Base-by-base conservation (phyloP, 1,139 yeast genomes). In the Pichia sp. region DNA sequence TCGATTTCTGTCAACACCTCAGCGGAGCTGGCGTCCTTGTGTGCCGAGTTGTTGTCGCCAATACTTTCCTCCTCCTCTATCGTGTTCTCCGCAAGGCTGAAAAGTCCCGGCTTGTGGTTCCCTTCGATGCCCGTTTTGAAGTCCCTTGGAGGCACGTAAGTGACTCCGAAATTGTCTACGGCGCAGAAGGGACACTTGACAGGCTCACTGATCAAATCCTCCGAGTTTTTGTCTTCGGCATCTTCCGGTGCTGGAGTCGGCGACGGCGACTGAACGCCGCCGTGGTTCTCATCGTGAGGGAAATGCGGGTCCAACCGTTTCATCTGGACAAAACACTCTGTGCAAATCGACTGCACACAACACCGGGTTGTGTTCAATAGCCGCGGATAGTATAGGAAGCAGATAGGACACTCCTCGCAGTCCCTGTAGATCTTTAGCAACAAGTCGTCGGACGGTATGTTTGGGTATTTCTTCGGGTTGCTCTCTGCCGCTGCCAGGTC, bases 321-420 rank as follows among this genome's bases (percentile, higher is more conserved):
- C 67, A 93, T 90, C 69, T 92, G 98, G 8, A 92, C 97, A 78
- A 93, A 93, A 69, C 99, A 93, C 71, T 93, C 99, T 1, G 97
- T 81, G 71, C 99, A 93, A 26, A 93, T 90, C 2, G 96, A 93
- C 69, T 93, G 98, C 51, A 82, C 79, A 68, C 99, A 93, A 70
- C 99, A 93, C 49, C 96, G 76, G n/a, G 96, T 86, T 52, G 79
- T 70, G 72, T 93, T 93, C 61, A 92, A 72, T 64, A 84, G 82
- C 49, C 79, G 77, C 1, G 99, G 99, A 67, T 86, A 89, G 67
- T 79, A 89, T 26, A 93, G 77, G 69, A 93, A 93, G 67, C 99
- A 93, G 61, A 93, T 93, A 10, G 99, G 98, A 68, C 99, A 93
- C 66, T 93, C 99, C 34, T 78, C 72, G 1, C 89, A 81, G 54